These are phyloP conservation scores for Epichloe bromicola DNA, from an alignment of 2,329 filamentous ascomycete genomes.

Conservation along the genomic window DNA sequence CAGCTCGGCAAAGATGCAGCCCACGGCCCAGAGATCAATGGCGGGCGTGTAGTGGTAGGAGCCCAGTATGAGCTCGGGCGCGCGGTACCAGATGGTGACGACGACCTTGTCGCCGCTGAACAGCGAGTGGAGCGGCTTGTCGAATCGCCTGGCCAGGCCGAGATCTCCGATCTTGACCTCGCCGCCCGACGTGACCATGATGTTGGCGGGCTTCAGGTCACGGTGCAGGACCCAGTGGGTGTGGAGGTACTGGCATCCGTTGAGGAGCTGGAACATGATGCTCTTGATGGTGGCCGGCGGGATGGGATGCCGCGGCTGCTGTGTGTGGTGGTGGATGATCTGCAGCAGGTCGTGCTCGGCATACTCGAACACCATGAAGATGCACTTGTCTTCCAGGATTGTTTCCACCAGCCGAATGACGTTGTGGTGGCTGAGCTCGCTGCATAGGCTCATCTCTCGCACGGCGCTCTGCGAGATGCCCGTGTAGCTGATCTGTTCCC, in stretches of 20 bases:
- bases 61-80: constrained; percentile 83
- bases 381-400: constrained; percentile 95
- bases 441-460: constrained; percentile 94
- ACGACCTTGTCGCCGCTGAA: constrained; percentile 96
- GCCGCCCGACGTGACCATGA: constrained; percentile 87
- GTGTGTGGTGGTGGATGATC: constrained; percentile 95
- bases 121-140: constrained; percentile 82
- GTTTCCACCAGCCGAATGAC: constrained; percentile 88
- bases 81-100: constrained; percentile 98
- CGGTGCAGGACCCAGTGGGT: constrained; percentile 95
- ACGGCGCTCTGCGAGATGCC: constrained; percentile 96
- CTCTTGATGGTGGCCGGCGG: constrained; percentile 81
- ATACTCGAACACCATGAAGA: constrained; percentile 99
- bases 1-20: constrained; percentile 94
- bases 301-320: constrained; percentile 77
- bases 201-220: constrained; percentile 94
- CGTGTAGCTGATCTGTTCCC: constrained; percentile 86
- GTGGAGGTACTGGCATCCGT: constrained; percentile 89
- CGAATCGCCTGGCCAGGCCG: constrained; percentile 81
- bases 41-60: constrained; percentile 94
- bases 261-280: constrained; percentile 90
- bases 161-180: constrained; percentile 93
- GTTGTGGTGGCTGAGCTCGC: constrained; percentile 77
- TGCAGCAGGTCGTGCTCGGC: constrained; percentile 94
- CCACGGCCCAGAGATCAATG: constrained; percentile 94